These are phyloP conservation scores for Plasmodium coatneyi DNA, from an alignment of 169 alveolate genomes.

Conservation along the genomic window DNA sequence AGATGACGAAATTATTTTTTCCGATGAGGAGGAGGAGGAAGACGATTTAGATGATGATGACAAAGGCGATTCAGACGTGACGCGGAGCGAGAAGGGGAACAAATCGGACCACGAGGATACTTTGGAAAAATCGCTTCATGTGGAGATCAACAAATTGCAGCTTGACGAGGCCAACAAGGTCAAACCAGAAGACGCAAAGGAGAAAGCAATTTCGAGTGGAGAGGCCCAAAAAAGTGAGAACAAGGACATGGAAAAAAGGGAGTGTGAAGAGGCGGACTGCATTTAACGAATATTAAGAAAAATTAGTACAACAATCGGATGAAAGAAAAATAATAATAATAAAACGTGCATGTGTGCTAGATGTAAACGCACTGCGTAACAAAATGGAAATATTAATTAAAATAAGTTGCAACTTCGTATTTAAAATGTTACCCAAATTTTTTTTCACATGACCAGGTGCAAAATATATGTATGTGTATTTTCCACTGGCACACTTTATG, in stretches of 20 bases:
- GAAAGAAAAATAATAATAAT: not conserved
- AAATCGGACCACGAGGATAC: not conserved
- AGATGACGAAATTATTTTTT: slow-evolving; percentile 74
- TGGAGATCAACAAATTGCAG: not conserved
- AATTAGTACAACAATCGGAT: not conserved
- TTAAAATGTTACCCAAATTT: not conserved
- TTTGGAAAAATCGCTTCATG: not conserved
- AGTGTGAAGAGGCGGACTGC: slow-evolving; percentile 3
- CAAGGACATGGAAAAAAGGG: not conserved
- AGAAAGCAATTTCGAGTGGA: not conserved
- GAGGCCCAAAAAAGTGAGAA: not conserved
- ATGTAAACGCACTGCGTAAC: not conserved
- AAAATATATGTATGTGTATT: not conserved
- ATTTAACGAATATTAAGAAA: not conserved
- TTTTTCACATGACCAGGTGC: not conserved
- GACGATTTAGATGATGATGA: slow-evolving; percentile 7
- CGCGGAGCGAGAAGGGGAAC: slow-evolving; percentile 4
- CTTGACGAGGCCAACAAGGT: not conserved
- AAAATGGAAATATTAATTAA: not conserved
- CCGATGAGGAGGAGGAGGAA: slow-evolving; percentile 73
- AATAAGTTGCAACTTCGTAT: not conserved
- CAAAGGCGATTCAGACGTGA: not conserved
- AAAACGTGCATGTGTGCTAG: not conserved
- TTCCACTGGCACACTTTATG: not conserved
- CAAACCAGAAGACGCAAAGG: slow-evolving; percentile 11